Base-by-base conservation (phyloP, 2,329 filamentous ascomycete species). In the Teratosphaeria destructans region DNA sequence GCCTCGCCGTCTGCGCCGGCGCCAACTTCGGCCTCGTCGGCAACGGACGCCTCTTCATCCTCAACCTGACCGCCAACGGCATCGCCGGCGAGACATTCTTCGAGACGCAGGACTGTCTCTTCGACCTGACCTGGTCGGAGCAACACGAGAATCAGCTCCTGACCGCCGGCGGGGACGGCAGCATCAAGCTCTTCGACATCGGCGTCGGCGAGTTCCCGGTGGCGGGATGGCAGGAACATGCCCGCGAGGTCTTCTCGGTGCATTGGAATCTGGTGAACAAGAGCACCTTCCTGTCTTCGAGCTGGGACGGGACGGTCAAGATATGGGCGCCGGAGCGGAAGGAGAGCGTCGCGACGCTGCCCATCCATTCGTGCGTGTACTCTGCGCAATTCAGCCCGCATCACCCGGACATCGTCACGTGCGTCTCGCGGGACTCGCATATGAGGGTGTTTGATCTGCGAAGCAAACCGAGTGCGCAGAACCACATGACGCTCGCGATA, bases 1-100 rank as follows among this genome's bases (percentile, higher is more conserved):
- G 92, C 64, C 85, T 99, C 64, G 93, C 93, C 60, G 91, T 96
- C 68, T 89, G 90, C 34, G 83, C 89, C 1, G 88, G 91, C n/a
- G 85, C 93, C 64, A 97, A 99, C 79, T 99, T 94, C 77, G 94
- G 94, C 47, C 88, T 99, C 47, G 93, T 99, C 39, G 94, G 94
- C 55, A 99, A 99, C 78, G 94, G 94, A 11, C 85, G 92, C 52
- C 77, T 97, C 0, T 97, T 89, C 71, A 85, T 93, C 60, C 80
- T 97, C 29, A 88, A 87, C 34, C 77, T 99, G 64, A 95, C 90
- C 3, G 82, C 90, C 0, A 84, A 89, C 61, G 94, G 94, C 10
- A 88, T 96, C 60, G 85, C 88, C 58, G 84, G 90, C 56, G 86
- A 95, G 73, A 95, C 94, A 80, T 87, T 83, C 71, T 99, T 93